phyloP scores from a whole-genome alignment of 768 basidiomycete genomes.

The Boletus rubroflammeus region DNA sequence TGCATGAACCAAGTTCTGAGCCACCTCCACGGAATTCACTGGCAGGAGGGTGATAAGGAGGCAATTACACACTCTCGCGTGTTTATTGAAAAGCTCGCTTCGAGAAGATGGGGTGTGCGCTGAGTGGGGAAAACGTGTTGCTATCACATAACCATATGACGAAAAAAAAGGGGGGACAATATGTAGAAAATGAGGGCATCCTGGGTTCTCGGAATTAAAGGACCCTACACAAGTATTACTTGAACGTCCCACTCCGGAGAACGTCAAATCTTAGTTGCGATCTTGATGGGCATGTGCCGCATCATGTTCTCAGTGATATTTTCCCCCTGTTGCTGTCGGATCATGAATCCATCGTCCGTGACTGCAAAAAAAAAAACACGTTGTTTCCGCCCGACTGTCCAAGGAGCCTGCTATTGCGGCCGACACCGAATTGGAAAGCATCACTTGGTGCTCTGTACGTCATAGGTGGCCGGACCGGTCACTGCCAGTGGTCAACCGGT shows the following conservation, averaged over 20 bases:
- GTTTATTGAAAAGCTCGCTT: constrained; percentile 47
- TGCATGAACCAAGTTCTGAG: too few relatives aligned
- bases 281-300: background rate
- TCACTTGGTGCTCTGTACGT: background rate
- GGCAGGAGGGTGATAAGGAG: constrained; percentile 52
- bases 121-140: too few relatives aligned
- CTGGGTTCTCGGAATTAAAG: background rate
- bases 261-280: background rate
- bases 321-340: background rate
- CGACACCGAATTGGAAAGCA: background rate
- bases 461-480: too few relatives aligned
- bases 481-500: too few relatives aligned
- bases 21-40: too few relatives aligned
- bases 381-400: background rate
- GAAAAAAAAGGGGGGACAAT: constrained; percentile 1
- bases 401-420: background rate
- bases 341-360: background rate
- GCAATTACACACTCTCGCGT: constrained; percentile 55
- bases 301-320: background rate
- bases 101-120: too few relatives aligned
- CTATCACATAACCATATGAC: background rate
- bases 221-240: background rate
- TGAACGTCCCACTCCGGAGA: background rate
- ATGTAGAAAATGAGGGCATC: background rate
- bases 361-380: background rate